These are phyloP conservation scores for Tritrichomonas foetus DNA, from an alignment of 208 protist genomes.

Conservation along the genomic window DNA sequence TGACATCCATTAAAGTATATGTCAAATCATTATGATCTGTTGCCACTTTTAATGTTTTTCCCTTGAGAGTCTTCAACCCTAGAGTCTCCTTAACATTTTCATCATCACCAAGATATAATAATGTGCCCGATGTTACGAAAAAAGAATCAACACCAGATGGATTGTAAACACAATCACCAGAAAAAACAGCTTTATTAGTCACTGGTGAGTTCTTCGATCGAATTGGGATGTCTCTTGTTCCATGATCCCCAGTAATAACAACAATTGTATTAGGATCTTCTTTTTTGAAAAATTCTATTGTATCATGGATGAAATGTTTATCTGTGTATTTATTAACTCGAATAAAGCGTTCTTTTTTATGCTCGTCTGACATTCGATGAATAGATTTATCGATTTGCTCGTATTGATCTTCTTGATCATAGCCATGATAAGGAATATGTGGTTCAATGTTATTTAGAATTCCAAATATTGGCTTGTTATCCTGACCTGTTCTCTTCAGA, in stretches of 20 bases:
- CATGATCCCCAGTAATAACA: background rate
- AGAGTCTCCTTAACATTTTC: background rate
- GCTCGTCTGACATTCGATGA: too few relatives aligned
- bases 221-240: background rate
- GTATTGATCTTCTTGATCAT: background rate
- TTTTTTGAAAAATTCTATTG: background rate
- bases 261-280: slow-evolving; percentile 3
- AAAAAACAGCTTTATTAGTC: background rate
- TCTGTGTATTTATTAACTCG: background rate
- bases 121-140: background rate
- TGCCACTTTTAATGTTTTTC: background rate
- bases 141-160: background rate
- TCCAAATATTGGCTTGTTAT: slow-evolving; percentile 10
- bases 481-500: background rate
- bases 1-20: background rate
- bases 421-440: background rate
- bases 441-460: background rate
- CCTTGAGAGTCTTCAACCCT: background rate
- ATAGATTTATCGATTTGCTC: background rate
- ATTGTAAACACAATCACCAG: background rate
- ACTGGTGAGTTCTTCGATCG: background rate
- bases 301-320: background rate
- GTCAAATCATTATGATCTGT: slow-evolving; percentile 5
- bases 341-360: background rate
- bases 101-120: slow-evolving; percentile 29